A percentile compares a stretch with the other conserved stretches of the same genome.
Evolutionary conservation across 1,139 yeast species (phyloP).

Genomic region (Zygoascus meyerae): DNA sequence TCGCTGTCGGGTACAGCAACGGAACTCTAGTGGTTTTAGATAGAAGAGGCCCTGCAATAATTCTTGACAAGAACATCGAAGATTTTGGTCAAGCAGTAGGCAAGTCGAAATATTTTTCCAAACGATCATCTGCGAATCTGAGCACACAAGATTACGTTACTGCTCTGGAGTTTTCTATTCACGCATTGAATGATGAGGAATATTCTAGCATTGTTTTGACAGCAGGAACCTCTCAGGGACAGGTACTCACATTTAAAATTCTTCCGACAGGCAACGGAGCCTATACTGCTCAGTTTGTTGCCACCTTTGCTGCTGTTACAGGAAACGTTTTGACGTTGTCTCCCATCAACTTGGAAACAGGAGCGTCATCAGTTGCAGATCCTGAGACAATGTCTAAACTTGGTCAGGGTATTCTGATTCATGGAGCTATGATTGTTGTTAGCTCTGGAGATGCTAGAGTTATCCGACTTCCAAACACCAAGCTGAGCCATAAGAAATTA

Average conservation of each 20-base stretch:
- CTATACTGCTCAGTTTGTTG: constrained; percentile 55
- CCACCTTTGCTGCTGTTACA: constrained; percentile 43
- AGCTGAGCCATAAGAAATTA: constrained; percentile 48
- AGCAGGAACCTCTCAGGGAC: constrained; percentile 80
- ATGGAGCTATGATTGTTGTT: constrained; percentile 56
- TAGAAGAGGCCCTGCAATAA: constrained; percentile 78
- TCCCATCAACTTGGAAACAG: constrained; percentile 52
- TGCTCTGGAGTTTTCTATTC: constrained; percentile 62
- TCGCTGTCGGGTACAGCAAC: constrained; percentile 70
- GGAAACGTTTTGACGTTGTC: constrained; percentile 51
- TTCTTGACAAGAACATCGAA: constrained; percentile 44
- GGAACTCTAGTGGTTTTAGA: constrained; percentile 77
- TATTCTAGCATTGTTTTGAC: constrained; percentile 66
- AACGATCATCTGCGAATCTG: constrained; percentile 15
- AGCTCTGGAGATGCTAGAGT: constrained; percentile 63
- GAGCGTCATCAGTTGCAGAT: constrained; percentile 61
- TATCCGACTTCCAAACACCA: constrained; percentile 49
- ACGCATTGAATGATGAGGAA: constrained; percentile 56
- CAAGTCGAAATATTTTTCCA: constrained; percentile 28
- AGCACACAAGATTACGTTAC: constrained; percentile 41
- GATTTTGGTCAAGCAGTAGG: constrained; percentile 10
- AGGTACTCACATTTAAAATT: constrained; percentile 59
- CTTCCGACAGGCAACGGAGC: constrained; percentile 66
- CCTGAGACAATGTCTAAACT: constrained; percentile 54
- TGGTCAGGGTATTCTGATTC: constrained; percentile 54